Evolutionary conservation across 2,329 filamentous ascomycete species (phyloP).

Genomic region (Claviceps spartinae): DNA sequence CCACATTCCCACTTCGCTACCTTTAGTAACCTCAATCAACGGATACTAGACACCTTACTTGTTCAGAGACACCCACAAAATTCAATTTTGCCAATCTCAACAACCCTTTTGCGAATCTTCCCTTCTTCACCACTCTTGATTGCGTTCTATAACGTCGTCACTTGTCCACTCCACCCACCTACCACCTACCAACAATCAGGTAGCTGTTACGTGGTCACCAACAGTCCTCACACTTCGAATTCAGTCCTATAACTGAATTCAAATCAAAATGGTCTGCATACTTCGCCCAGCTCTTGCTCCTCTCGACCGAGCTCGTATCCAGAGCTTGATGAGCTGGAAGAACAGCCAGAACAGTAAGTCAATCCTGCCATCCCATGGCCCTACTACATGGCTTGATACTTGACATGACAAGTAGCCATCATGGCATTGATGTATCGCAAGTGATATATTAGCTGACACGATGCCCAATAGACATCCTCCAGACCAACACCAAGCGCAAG

Average conservation of each 20-base stretch:
- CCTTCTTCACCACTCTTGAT: too few relatives aligned
- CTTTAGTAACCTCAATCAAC: too few relatives aligned
- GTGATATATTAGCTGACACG: not conserved
- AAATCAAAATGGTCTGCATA: conserved; percentile 36
- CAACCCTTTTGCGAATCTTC: too few relatives aligned
- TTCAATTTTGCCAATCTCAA: too few relatives aligned
- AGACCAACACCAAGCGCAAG: conserved; percentile 41
- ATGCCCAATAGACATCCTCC: conserved; percentile 24
- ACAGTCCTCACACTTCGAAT: not conserved
- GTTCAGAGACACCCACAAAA: too few relatives aligned
- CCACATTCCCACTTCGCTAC: too few relatives aligned
- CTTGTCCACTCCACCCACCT: too few relatives aligned
- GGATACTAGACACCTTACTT: too few relatives aligned
- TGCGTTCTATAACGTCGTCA: too few relatives aligned
- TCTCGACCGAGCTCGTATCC: conserved; percentile 54
- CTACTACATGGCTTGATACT: not conserved
- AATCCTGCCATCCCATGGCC: not conserved
- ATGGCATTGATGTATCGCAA: not conserved
- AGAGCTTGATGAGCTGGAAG: conserved; percentile 60
- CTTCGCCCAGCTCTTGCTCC: conserved; percentile 64
- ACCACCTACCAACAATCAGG: too few relatives aligned
- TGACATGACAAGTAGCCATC: not conserved
- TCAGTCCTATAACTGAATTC: not conserved
- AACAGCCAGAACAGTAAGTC: conserved; percentile 61
- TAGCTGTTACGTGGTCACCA: not conserved